Percentiles rank a stretch among this genome's conserved stretches.
phyloP scores from a whole-genome alignment of 768 basidiomycete genomes.

The Boletus bicolor region DNA sequence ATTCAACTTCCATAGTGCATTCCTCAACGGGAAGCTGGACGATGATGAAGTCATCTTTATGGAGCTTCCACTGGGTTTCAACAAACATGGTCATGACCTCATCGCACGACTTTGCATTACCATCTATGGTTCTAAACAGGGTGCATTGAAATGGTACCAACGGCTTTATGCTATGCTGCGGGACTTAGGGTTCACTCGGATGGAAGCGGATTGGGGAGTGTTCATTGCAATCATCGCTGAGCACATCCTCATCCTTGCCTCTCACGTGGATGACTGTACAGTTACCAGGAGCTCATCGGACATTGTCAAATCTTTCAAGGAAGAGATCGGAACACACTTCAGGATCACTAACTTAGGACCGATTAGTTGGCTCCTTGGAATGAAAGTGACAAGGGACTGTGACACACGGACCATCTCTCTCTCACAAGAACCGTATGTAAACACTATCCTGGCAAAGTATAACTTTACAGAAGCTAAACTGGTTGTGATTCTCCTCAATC shows the following conservation, averaged over 20 bases:
- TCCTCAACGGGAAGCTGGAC: neutral
- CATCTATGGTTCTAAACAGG: neutral
- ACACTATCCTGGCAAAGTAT: neutral
- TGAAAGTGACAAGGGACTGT: neutral
- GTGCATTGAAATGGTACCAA: neutral
- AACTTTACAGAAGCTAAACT: neutral
- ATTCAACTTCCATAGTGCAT: neutral
- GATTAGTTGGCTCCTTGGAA: neutral
- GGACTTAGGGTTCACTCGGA: accelerated
- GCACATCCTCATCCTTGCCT: neutral
- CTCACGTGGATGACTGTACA: neutral
- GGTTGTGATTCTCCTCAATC: neutral
- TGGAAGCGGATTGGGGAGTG: neutral
- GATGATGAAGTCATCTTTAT: neutral
- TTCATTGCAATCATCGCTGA: accelerated
- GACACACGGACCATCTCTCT: neutral
- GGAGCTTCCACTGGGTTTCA: neutral
- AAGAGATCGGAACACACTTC: neutral
- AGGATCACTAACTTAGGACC: neutral
- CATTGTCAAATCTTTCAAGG: neutral
- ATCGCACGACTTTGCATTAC: accelerated
- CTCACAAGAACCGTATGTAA: neutral
- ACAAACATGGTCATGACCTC: neutral
- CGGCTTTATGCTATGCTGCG: neutral
- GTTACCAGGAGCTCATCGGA: neutral